Evolutionary conservation across 208 protist species (phyloP).

Genomic region (Wallacemonas sp.): DNA sequence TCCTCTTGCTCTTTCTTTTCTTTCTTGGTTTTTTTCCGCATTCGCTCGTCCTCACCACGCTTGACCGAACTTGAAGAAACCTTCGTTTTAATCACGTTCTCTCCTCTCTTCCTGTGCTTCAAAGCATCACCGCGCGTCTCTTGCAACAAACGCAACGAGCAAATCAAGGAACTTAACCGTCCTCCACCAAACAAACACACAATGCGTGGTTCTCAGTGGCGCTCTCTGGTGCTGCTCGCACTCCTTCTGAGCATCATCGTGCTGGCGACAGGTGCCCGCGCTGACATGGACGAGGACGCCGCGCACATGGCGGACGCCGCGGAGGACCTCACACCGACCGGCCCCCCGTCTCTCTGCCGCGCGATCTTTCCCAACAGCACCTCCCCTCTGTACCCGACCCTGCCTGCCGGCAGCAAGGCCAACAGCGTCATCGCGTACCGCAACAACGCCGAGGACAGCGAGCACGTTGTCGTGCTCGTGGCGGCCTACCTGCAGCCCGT

Average conservation of each 20-base stretch:
- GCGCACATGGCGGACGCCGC: constrained; percentile 24
- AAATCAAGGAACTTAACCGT: too few species aligned
- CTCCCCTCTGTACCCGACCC: constrained; percentile 36
- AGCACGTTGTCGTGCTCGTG: constrained; percentile 59
- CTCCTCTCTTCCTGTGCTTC: neutral
- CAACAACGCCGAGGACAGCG: constrained; percentile 44
- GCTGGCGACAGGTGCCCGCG: neutral
- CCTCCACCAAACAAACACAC: neutral
- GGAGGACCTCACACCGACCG: neutral
- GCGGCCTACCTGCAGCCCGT: constrained; percentile 56
- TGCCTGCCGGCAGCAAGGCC: constrained; percentile 50
- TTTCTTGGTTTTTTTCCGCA: neutral
- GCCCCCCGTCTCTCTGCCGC: constrained; percentile 26
- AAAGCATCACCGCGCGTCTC: too few species aligned
- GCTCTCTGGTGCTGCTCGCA: constrained; percentile 17
- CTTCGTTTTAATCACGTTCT: neutral
- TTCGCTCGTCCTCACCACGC: neutral
- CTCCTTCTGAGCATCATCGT: constrained; percentile 10
- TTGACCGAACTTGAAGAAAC: neutral
- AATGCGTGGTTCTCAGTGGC: constrained; percentile 3
- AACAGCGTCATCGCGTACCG: constrained; percentile 66
- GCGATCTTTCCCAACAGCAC: constrained; percentile 64
- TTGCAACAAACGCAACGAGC: too few species aligned
- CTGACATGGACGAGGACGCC: constrained; percentile 32
- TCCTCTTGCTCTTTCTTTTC: neutral